Conservation (phyloP, 169 alveolate genomes). For the Eimeria praecox region DNA sequence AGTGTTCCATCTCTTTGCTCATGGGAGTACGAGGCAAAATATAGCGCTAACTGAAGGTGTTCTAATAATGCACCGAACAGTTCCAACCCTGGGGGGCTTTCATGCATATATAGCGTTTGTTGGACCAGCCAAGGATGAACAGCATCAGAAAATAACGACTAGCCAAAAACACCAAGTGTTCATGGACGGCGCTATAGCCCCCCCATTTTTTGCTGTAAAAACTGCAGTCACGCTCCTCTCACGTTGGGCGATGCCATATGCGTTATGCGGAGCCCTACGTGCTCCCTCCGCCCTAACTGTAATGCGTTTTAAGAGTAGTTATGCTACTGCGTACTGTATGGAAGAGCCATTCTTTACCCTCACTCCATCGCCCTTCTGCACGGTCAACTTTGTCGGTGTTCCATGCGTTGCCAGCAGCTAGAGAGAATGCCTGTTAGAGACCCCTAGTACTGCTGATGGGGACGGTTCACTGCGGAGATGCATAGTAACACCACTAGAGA, state of each 20-base stretch:
- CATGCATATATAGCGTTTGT: neutral
- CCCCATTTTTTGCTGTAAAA: neutral
- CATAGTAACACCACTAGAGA: neutral
- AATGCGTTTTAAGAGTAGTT: constrained; percentile 8
- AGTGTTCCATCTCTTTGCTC: neutral
- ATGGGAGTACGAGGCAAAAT: neutral
- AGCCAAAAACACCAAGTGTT: neutral
- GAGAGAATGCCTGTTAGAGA: neutral
- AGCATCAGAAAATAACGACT: neutral
- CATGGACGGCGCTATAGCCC: neutral
- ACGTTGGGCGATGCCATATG: neutral
- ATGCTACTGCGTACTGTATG: neutral
- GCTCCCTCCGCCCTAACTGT: neutral
- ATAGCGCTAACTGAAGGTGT: neutral
- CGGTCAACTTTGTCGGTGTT: neutral
- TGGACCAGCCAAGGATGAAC: neutral
- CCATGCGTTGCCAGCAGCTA: neutral
- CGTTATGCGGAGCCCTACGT: neutral
- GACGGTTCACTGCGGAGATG: neutral
- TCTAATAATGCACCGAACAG: neutral
- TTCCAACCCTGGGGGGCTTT: neutral
- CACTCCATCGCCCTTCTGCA: neutral
- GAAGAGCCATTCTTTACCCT: neutral
- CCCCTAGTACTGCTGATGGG: neutral
- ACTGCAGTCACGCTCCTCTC: neutral